These are phyloP conservation scores for Xylaria polymorpha DNA, from an alignment of 2,329 filamentous ascomycete genomes.

Conservation along the genomic window DNA sequence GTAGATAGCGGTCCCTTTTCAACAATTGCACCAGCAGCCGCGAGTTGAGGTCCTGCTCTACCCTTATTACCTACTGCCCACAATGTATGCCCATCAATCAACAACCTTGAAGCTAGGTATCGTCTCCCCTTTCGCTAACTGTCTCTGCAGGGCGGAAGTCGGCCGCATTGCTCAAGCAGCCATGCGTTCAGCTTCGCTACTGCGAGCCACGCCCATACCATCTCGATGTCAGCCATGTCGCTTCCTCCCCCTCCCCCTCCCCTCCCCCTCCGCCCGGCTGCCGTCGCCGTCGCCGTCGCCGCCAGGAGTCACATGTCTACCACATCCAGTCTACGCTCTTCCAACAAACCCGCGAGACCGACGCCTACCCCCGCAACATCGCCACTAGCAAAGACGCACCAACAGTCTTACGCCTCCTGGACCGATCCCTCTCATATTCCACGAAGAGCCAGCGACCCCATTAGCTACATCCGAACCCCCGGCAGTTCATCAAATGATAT, in stretches of 20 bases:
- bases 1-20: neutral
- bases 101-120: too few relatives aligned
- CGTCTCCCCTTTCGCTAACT: conserved; percentile 19
- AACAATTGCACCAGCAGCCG: conserved; percentile 5
- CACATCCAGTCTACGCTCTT: conserved; percentile 26
- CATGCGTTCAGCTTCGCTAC: conserved; percentile 41
- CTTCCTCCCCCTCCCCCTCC: conserved; percentile 21
- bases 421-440: conserved; percentile 15
- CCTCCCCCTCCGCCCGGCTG: too few relatives aligned
- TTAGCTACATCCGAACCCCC: conserved; percentile 41
- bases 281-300: conserved; percentile 13
- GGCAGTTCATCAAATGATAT: conserved; percentile 38
- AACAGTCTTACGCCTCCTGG: conserved; percentile 37
- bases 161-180: conserved; percentile 44
- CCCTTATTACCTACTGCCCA: conserved; percentile 18
- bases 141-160: conserved; percentile 44
- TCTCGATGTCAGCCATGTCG: conserved; percentile 36
- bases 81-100: conserved; percentile 37
- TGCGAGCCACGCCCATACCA: conserved; percentile 39
- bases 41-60: neutral
- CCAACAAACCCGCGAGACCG: conserved; percentile 1
- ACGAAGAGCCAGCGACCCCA: neutral
- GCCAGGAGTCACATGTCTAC: conserved; percentile 39
- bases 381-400: conserved; percentile 25
- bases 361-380: conserved; percentile 1